Evolutionary conservation across 805 yeast species (phyloP).

Genomic region (Lipomyces chichibuensis): DNA sequence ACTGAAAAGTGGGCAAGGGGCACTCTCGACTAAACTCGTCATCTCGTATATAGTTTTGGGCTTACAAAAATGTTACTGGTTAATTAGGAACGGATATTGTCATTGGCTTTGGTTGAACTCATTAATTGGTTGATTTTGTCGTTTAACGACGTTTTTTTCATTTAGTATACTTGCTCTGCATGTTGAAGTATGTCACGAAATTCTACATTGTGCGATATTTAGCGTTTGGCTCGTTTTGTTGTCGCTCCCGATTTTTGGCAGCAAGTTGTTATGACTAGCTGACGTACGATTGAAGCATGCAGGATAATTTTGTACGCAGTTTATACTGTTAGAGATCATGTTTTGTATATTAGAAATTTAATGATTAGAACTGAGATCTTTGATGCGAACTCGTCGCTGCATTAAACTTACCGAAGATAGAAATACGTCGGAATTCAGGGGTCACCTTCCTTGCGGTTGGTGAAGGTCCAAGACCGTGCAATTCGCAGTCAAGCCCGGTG

Average conservation of each 20-base stretch:
- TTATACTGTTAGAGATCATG: not conserved
- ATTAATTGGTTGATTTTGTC: not conserved
- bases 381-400: not conserved
- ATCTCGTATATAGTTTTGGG: not conserved
- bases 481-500: too few species aligned
- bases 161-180: too few species aligned
- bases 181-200: not conserved
- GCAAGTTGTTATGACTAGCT: not conserved
- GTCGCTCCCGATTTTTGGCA: not conserved
- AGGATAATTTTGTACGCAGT: not conserved
- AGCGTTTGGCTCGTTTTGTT: not conserved
- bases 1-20: constrained; percentile 27
- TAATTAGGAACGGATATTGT: not conserved
- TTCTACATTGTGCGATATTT: too few species aligned
- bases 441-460: not conserved
- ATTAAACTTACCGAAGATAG: not conserved
- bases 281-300: not conserved
- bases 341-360: not conserved
- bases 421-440: not conserved
- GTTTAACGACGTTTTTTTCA: not conserved
- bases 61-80: not conserved
- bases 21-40: not conserved
- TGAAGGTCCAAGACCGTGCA: too few species aligned
- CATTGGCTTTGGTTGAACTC: not conserved
- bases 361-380: not conserved